Conservation (phyloP, 805 yeast species). For the Candida tammaniensis region DNA sequence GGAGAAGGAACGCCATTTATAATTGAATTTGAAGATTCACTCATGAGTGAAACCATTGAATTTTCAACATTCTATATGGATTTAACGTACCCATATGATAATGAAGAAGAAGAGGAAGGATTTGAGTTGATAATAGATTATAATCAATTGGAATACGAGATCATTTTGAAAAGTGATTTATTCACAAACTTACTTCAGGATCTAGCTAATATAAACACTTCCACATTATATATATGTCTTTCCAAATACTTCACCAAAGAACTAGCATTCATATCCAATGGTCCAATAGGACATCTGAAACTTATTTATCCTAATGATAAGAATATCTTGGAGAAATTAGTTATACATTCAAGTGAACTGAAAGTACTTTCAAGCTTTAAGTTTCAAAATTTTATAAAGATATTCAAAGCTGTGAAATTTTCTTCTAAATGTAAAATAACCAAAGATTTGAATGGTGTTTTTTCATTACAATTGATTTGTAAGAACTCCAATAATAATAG, state of each 20-base stretch:
- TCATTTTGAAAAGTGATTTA: slow-evolving; percentile 38
- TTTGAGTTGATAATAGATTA: slow-evolving; percentile 24
- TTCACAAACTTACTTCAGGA: slow-evolving; percentile 35
- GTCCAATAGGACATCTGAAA: slow-evolving; percentile 72
- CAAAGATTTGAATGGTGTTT: slow-evolving; percentile 33
- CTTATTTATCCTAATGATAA: slow-evolving; percentile 63
- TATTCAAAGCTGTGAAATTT: slow-evolving; percentile 34
- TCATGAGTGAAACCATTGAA: slow-evolving; percentile 41
- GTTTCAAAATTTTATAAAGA: slow-evolving; percentile 31
- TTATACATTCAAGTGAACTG: slow-evolving; percentile 26
- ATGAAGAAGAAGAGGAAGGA: slow-evolving; percentile 17
- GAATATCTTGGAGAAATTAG: slow-evolving; percentile 59
- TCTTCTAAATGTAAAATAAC: slow-evolving; percentile 39
- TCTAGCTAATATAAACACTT: slow-evolving; percentile 33
- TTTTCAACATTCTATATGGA: slow-evolving; percentile 37
- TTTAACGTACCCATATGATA: slow-evolving; percentile 22
- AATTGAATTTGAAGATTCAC: slow-evolving; percentile 39
- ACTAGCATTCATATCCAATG: slow-evolving; percentile 59
- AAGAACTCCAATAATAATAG: slow-evolving; percentile 23
- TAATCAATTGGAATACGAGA: slow-evolving; percentile 28
- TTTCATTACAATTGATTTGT: slow-evolving; percentile 38
- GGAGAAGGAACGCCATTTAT: slow-evolving; percentile 40
- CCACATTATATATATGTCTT: slow-evolving; percentile 29
- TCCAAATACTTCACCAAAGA: slow-evolving; percentile 32
- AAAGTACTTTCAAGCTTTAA: slow-evolving; percentile 26